These are phyloP conservation scores for Circinella minor DNA, from an alignment of 371 early-diverging fungal species.

Conservation along the genomic window DNA sequence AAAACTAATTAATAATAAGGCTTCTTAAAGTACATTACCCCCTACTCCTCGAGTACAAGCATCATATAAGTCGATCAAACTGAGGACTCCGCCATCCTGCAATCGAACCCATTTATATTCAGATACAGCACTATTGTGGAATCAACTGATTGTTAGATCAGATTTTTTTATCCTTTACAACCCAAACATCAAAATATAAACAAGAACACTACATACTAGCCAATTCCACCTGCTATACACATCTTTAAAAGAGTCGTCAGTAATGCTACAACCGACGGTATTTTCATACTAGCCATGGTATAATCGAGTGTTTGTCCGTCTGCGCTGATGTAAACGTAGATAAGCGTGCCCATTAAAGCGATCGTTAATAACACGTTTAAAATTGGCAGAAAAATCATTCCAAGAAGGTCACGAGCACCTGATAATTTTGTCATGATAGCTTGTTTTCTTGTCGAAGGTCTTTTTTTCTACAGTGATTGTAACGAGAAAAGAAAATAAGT, in stretches of 20 bases:
- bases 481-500: too few species aligned
- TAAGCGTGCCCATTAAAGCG: constrained; percentile 15
- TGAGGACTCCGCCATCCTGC: constrained; percentile 24
- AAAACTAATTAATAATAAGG: not conserved
- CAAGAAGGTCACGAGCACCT: constrained; percentile 5
- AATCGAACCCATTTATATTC: constrained; percentile 38
- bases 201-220: constrained; percentile 20
- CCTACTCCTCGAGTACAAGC: constrained; percentile 33
- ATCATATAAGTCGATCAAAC: constrained; percentile 33
- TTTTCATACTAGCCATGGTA: constrained; percentile 22
- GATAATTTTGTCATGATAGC: constrained; percentile 3
- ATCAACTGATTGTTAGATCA: not conserved
- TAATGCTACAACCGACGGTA: constrained; percentile 28
- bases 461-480: not conserved
- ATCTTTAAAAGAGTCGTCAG: constrained; percentile 22
- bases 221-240: constrained; percentile 31
- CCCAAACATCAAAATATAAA: too few species aligned
- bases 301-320: constrained; percentile 26
- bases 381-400: constrained; percentile 15
- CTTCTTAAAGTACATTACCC: constrained; percentile 13
- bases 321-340: constrained; percentile 18
- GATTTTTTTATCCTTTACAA: not conserved
- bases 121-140: constrained; percentile 25
- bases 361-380: constrained; percentile 10
- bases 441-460: not conserved